Evolutionary conservation across 768 basidiomycete genomes (phyloP).

Genomic region (Trametes cubensis): DNA sequence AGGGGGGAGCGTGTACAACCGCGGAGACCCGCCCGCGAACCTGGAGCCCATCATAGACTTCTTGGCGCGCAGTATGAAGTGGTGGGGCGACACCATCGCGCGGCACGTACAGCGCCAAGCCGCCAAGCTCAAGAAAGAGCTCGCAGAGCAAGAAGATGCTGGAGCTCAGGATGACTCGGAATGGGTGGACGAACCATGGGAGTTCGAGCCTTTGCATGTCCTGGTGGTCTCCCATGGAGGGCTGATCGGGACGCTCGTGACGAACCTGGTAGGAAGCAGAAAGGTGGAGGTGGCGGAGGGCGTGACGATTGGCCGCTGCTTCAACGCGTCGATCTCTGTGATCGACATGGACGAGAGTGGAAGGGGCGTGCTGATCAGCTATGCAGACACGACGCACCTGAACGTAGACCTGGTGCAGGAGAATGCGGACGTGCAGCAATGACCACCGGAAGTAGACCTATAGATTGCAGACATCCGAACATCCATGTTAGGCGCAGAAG

Average conservation of each 20-base stretch:
- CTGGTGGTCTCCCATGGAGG: conserved; percentile 72
- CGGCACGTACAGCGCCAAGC: conserved; percentile 28
- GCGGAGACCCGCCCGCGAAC: conserved; percentile 23
- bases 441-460: not conserved
- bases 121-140: conserved; percentile 1
- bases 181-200: conserved; percentile 10
- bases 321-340: conserved; percentile 60
- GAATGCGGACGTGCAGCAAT: conserved; percentile 52
- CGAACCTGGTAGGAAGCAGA: conserved; percentile 46
- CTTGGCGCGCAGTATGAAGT: conserved; percentile 50
- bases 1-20: conserved; percentile 40
- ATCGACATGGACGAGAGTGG: conserved; percentile 52
- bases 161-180: not conserved
- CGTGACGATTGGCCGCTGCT: conserved; percentile 40
- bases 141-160: not conserved
- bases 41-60: conserved; percentile 47
- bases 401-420: conserved; percentile 39
- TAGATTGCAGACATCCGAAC: not conserved
- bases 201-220: conserved; percentile 42
- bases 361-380: conserved; percentile 50
- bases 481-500: not conserved
- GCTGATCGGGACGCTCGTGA: conserved; percentile 57
- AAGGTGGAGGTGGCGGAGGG: conserved; percentile 41
- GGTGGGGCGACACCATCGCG: conserved; percentile 61
- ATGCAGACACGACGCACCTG: conserved; percentile 60